phyloP scores from a whole-genome alignment of 2,329 filamentous ascomycete genomes.

The Lecanosticta acicola region DNA sequence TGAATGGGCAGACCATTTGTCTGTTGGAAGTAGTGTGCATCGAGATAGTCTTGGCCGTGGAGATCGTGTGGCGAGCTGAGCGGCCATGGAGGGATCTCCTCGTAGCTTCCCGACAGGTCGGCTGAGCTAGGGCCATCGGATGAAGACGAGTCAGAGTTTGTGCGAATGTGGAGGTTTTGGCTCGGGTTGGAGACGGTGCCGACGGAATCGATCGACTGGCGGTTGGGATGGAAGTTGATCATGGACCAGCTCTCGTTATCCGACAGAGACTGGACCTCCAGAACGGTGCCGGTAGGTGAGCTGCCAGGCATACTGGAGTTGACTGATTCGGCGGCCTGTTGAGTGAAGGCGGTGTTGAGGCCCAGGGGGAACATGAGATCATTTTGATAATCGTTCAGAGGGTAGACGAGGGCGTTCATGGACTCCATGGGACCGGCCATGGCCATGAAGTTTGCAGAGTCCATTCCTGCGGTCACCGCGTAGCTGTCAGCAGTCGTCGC shows the following conservation, averaged over 20 bases:
- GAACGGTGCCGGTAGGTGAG: slow-evolving; percentile 71
- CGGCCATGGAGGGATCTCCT: slow-evolving; percentile 66
- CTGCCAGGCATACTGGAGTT: slow-evolving; percentile 45
- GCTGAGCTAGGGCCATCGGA: slow-evolving; percentile 55
- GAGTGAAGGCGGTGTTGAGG: slow-evolving; percentile 40
- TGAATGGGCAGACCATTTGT: slow-evolving; percentile 22
- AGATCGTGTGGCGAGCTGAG: slow-evolving; percentile 78
- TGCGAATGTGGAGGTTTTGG: slow-evolving; percentile 82
- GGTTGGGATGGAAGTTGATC: slow-evolving; percentile 54
- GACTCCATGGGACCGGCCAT: slow-evolving; percentile 40
- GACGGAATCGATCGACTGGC: slow-evolving; percentile 61
- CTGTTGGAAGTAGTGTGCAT: slow-evolving; percentile 48
- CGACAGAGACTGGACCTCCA: slow-evolving; percentile 85
- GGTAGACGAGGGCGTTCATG: slow-evolving; percentile 39
- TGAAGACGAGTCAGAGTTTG: slow-evolving; percentile 79
- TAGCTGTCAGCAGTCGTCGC: slow-evolving; percentile 34
- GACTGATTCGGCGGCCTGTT: slow-evolving; percentile 36
- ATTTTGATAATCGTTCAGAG: slow-evolving; percentile 64
- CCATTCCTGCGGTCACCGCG: slow-evolving; percentile 38
- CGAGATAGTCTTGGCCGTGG: slow-evolving; percentile 57
- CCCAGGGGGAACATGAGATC: slow-evolving; percentile 53
- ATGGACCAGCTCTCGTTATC: slow-evolving; percentile 77
- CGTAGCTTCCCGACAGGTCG: slow-evolving; percentile 67
- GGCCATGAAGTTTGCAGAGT: slow-evolving; percentile 36
- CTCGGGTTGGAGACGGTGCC: slow-evolving; percentile 81